A percentile compares a stretch with the other conserved stretches of the same genome.
Evolutionary conservation across 306 rosid genomes (phyloP).

Genomic region (Clitoria ternatea): DNA sequence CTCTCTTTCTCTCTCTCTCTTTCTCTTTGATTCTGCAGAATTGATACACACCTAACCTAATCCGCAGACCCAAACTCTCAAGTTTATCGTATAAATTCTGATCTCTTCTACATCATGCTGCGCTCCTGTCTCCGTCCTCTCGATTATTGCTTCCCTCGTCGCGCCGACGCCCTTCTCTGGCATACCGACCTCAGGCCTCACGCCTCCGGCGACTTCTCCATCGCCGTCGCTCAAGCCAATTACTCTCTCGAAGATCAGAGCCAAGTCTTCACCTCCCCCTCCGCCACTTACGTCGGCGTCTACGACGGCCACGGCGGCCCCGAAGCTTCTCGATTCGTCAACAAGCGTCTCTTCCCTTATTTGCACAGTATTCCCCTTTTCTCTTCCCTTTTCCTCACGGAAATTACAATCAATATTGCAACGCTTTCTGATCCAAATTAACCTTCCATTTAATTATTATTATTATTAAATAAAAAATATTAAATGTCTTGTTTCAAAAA

Average conservation of each 20-base stretch:
- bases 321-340: slow-evolving; percentile 90
- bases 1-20: background rate
- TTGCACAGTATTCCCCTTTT: slow-evolving; percentile 44
- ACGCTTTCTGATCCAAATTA: background rate
- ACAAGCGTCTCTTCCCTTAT: slow-evolving; percentile 63
- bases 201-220: slow-evolving; percentile 93
- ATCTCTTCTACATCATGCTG: slow-evolving; percentile 36
- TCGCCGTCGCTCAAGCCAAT: slow-evolving; percentile 95
- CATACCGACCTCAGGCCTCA: slow-evolving; percentile 78
- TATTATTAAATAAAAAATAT: background rate
- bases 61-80: background rate
- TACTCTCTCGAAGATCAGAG: slow-evolving; percentile 88
- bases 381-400: background rate
- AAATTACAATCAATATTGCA: too few species aligned
- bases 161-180: slow-evolving; percentile 71
- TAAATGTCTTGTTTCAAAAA: background rate
- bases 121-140: slow-evolving; percentile 43
- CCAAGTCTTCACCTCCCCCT: slow-evolving; percentile 81
- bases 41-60: slow-evolving; percentile 18
- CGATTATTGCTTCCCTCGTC: slow-evolving; percentile 53
- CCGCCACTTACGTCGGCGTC: slow-evolving; percentile 81
- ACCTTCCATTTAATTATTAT: background rate
- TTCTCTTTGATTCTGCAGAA: background rate
- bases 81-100: background rate
- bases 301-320: slow-evolving; percentile 98